Conservation (phyloP, 306 rosid genomes). For the Vigna mungo region DNA sequence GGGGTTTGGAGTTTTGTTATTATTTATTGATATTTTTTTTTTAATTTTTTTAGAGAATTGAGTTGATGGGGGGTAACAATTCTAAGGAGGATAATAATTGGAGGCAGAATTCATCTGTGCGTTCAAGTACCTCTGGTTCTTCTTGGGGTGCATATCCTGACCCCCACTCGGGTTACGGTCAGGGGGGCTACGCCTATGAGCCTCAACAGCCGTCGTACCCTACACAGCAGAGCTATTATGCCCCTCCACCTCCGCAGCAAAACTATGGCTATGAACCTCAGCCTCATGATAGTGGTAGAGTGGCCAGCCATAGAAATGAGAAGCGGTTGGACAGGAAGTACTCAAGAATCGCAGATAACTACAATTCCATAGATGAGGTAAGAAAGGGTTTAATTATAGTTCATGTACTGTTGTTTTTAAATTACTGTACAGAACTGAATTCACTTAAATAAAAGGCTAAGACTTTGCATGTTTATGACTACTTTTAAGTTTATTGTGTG, state of each 20-base stretch:
- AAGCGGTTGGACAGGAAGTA: conserved; percentile 72
- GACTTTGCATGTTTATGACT: neutral
- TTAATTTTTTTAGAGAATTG: conserved; percentile 46
- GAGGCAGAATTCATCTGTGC: conserved; percentile 57
- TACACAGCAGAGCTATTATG: conserved; percentile 49
- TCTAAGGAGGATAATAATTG: conserved; percentile 59
- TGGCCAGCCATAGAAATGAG: conserved; percentile 33
- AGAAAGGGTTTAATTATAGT: conserved; percentile 34
- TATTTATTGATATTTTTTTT: conserved; percentile 22
- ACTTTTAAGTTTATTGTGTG: conserved; percentile 11
- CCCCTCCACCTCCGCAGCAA: conserved; percentile 52
- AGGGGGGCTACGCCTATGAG: conserved; percentile 55
- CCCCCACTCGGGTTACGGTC: conserved; percentile 50
- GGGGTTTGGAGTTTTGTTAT: conserved; percentile 8
- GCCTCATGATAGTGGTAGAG: conserved; percentile 41
- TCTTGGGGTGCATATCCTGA: conserved; percentile 53
- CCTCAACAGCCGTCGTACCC: conserved; percentile 57
- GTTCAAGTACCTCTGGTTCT: conserved; percentile 51
- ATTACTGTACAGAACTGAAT: conserved; percentile 19
- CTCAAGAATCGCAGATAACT: conserved; percentile 82
- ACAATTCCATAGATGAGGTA: conserved; percentile 79
- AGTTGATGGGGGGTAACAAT: conserved; percentile 77
- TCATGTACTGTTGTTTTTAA: conserved; percentile 2
- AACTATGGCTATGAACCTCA: conserved; percentile 50
- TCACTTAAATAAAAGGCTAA: conserved; percentile 22